Percentiles rank a stretch among this genome's conserved stretches.
Evolutionary conservation across 768 basidiomycete genomes (phyloP).

Genomic region (Leccinum longicurvipes): DNA sequence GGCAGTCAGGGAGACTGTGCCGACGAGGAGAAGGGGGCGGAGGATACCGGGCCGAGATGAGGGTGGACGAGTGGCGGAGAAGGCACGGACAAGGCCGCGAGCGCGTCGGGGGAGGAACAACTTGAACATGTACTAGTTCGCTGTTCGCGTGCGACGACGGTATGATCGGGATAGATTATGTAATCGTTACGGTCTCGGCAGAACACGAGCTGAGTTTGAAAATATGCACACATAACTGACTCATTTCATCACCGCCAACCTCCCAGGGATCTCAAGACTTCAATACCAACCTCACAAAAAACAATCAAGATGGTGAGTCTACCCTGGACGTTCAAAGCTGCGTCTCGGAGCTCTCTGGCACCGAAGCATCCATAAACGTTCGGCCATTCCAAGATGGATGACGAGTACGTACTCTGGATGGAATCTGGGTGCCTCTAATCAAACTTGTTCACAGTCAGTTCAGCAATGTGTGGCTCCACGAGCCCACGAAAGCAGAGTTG

Average conservation of each 20-base stretch:
- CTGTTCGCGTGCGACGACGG: too few species aligned
- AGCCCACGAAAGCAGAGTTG: conserved; percentile 38
- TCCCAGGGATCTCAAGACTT: conserved; percentile 21
- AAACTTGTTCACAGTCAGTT: conserved; percentile 16
- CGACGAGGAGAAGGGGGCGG: conserved; percentile 17
- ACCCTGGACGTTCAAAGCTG: conserved; percentile 13
- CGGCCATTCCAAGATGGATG: conserved; percentile 45
- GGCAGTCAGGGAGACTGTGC: conserved; percentile 25
- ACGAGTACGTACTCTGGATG: conserved; percentile 43
- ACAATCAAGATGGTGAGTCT: conserved; percentile 50
- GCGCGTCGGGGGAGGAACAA: conserved; percentile 8
- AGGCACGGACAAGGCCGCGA: conserved; percentile 11
- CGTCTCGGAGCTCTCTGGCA: conserved; percentile 39
- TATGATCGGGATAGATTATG: conserved; percentile 7
- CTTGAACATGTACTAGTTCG: too few species aligned
- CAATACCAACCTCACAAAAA: conserved; percentile 38
- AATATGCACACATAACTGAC: too few species aligned
- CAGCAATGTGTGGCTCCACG: conserved; percentile 16
- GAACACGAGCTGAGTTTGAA: conserved; percentile 24
- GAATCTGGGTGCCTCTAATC: conserved; percentile 20
- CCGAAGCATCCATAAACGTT: conserved; percentile 35
- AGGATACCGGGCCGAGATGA: conserved; percentile 7
- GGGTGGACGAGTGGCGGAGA: conserved; percentile 12
- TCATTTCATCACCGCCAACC: conserved; percentile 1
- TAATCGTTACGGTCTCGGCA: conserved; percentile 5